Conservation (phyloP, 768 basidiomycete genomes). For the Amanita exitialis region DNA sequence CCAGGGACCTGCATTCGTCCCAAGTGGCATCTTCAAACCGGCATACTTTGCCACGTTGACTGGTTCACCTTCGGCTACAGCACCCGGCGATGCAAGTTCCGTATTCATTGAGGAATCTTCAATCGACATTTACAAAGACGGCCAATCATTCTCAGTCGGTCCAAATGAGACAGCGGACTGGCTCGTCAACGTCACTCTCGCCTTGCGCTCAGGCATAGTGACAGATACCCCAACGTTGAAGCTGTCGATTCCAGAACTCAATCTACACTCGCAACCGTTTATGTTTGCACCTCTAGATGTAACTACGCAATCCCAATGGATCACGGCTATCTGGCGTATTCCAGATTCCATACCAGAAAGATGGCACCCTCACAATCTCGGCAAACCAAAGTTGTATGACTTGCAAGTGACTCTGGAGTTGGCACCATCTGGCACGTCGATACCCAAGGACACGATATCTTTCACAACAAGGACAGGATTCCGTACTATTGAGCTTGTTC, state of each 20-base stretch:
- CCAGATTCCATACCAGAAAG: conserved; percentile 34
- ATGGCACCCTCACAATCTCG: conserved; percentile 49
- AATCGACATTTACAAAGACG: conserved; percentile 45
- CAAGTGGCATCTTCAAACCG: conserved; percentile 43
- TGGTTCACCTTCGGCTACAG: conserved; percentile 12
- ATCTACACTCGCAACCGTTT: conserved; percentile 27
- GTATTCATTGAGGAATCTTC: conserved; percentile 43
- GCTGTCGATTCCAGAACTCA: conserved; percentile 38
- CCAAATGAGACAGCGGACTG: conserved; percentile 41
- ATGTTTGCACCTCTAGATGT: conserved; percentile 13
- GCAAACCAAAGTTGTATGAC: conserved; percentile 44
- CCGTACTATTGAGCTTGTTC: conserved; percentile 46
- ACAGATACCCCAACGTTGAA: conserved; percentile 25
- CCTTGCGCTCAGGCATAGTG: conserved; percentile 29
- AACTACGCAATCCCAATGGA: conserved; percentile 24
- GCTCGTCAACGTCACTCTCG: conserved; percentile 45
- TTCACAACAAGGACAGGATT: conserved; percentile 43
- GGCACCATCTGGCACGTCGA: neutral
- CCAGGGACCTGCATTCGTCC: conserved; percentile 48
- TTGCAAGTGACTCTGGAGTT: conserved; percentile 31
- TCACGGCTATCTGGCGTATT: conserved; percentile 34
- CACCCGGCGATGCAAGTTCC: conserved; percentile 7
- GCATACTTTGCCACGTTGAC: conserved; percentile 38
- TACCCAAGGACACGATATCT: conserved; percentile 15
- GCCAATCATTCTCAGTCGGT: conserved; percentile 32